Evolutionary conservation across 306 rosid genomes (phyloP).

Genomic region (Sesbania bispinosa): DNA sequence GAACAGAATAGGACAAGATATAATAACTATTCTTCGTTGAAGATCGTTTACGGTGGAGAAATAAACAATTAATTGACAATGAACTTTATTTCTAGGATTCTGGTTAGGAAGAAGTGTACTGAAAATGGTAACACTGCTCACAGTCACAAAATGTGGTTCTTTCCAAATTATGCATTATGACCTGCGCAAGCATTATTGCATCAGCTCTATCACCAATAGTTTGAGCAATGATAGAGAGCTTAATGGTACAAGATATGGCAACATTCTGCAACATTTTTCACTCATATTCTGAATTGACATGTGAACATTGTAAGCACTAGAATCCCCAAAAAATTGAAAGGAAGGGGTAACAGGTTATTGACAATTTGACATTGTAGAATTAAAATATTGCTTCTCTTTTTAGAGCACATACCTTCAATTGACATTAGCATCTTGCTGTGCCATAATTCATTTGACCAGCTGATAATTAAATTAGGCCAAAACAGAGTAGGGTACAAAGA

Average conservation of each 20-base stretch:
- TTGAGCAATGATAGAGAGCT: neutral
- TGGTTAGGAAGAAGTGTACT: neutral
- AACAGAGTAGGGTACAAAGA: neutral
- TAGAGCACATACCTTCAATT: neutral
- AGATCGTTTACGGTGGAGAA: neutral
- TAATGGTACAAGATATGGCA: neutral
- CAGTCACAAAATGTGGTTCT: neutral
- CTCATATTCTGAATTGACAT: neutral
- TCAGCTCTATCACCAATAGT: neutral
- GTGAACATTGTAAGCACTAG: neutral
- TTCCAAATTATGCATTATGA: conserved; percentile 2
- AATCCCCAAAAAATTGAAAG: neutral
- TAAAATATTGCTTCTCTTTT: neutral
- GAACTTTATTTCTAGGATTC: neutral
- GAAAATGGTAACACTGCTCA: conserved; percentile 4
- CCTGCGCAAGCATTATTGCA: neutral
- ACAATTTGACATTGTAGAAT: neutral
- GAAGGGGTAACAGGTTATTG: too few relatives aligned
- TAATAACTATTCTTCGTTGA: neutral
- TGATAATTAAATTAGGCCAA: neutral
- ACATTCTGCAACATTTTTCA: conserved; percentile 27
- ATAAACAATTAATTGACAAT: neutral
- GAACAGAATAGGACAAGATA: neutral
- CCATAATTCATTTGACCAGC: neutral
- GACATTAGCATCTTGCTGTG: neutral